Evolutionary conservation across 257 asterid genomes (phyloP).

Genomic region (Solanum pinnatisectum): DNA sequence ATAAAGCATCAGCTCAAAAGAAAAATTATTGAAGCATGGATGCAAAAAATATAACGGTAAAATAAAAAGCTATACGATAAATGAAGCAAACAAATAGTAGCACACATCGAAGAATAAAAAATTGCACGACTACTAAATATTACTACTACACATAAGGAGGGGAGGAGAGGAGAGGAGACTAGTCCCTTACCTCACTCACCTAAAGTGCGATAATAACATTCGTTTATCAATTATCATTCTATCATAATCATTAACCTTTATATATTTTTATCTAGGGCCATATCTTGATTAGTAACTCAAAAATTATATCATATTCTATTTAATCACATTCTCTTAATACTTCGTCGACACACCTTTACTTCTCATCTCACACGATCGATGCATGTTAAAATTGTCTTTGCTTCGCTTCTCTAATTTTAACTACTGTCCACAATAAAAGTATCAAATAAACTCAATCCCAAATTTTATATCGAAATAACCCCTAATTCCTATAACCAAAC

Average conservation of each 20-base stretch:
- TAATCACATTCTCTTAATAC: not conserved
- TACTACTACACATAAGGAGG: not conserved
- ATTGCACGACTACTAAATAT: not conserved
- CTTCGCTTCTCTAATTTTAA: not conserved
- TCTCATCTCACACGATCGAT: not conserved
- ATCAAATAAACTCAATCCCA: not conserved
- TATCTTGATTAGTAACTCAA: too few species aligned
- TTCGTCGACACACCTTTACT: not conserved
- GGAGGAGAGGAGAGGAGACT: not conserved
- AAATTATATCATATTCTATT: rapidly evolving
- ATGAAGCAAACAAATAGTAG: not conserved
- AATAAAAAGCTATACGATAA: too few species aligned
- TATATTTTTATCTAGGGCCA: not conserved
- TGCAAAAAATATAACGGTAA: not conserved
- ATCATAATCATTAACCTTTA: too few species aligned
- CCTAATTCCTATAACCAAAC: not conserved
- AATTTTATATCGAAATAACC: not conserved
- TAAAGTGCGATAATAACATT: not conserved
- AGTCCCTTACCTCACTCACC: not conserved
- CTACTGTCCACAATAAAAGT: not conserved
- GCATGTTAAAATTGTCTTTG: not conserved
- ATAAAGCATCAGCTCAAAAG: rapidly evolving
- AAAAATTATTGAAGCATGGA: not conserved
- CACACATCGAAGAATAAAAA: not conserved
- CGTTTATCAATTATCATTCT: too few species aligned